phyloP scores from a whole-genome alignment of 352 stramenopile species.

The Globisporangium heterothallicum region DNA sequence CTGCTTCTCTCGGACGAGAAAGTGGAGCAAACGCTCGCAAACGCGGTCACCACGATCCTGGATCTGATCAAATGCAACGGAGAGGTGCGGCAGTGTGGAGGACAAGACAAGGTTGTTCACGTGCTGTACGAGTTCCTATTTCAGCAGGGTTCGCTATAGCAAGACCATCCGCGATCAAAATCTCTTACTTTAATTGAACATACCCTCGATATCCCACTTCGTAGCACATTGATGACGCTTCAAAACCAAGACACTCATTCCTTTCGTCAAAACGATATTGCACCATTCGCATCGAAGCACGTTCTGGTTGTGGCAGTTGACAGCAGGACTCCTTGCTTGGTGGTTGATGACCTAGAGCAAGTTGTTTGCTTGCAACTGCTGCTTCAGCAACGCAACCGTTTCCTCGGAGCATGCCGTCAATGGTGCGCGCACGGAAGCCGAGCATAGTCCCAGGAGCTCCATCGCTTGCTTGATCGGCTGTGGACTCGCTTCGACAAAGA shows the following conservation, averaged over 20 bases:
- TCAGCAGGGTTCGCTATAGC: too few relatives aligned
- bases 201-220: too few relatives aligned
- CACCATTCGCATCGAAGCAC: too few relatives aligned
- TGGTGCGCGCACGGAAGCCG: constrained; percentile 37
- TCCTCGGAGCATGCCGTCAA: constrained; percentile 41
- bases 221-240: too few relatives aligned
- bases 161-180: too few relatives aligned
- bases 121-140: background rate
- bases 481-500: constrained; percentile 80
- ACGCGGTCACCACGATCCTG: background rate
- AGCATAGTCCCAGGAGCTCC: constrained; percentile 63
- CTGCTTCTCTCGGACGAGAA: background rate
- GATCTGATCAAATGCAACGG: background rate
- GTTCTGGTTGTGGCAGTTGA: too few relatives aligned
- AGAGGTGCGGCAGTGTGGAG: background rate
- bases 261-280: too few relatives aligned
- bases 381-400: constrained; percentile 34
- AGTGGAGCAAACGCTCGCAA: background rate
- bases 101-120: background rate
- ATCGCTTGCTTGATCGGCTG: constrained; percentile 74
- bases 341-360: constrained; percentile 32
- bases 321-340: too few relatives aligned
- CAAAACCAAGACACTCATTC: too few relatives aligned
- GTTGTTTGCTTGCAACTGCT: constrained; percentile 43
- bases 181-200: too few relatives aligned